These are phyloP conservation scores for Ustilago hordei DNA, from an alignment of 1,284 basidiomycete genomes.

Conservation along the genomic window DNA sequence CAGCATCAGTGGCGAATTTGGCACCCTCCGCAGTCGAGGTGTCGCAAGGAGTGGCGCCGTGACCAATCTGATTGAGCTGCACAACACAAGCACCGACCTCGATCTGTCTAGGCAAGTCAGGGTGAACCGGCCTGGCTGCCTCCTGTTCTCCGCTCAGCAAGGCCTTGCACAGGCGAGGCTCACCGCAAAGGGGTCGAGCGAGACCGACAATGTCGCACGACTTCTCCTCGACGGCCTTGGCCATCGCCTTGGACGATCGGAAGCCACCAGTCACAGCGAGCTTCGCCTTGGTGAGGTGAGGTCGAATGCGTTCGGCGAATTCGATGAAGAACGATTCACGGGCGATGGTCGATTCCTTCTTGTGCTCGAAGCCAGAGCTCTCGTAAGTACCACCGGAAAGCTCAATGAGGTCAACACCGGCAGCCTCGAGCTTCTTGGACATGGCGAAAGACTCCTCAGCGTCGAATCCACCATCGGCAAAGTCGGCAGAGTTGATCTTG, in stretches of 20 bases:
- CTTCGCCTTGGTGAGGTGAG: constrained; percentile 70
- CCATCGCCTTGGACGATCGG: constrained; percentile 75
- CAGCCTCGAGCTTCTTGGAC: constrained; percentile 70
- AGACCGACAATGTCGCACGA: constrained; percentile 56
- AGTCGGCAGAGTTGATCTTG: constrained; percentile 87
- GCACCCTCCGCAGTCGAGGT: constrained; percentile 51
- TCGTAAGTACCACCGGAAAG: constrained; percentile 89
- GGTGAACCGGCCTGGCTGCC: constrained; percentile 33
- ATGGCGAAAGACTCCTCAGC: constrained; percentile 76
- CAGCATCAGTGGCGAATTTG: constrained; percentile 36
- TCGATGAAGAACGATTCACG: constrained; percentile 72
- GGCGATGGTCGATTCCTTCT: constrained; percentile 67
- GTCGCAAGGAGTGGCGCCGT: constrained; percentile 33
- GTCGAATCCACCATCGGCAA: constrained; percentile 73
- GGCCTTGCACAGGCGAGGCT: constrained; percentile 49
- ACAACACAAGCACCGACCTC: constrained; percentile 46
- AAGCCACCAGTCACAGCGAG: constrained; percentile 85
- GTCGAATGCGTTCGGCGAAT: constrained; percentile 70
- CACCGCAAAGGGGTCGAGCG: constrained; percentile 44
- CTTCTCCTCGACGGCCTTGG: constrained; percentile 71
- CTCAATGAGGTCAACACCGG: constrained; percentile 81
- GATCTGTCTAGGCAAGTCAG: constrained; percentile 39
- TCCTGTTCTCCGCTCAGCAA: constrained; percentile 38
- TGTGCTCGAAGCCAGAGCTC: constrained; percentile 74
- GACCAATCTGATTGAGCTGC: constrained; percentile 41